Evolutionary conservation across 768 basidiomycete species (phyloP), one percentile per base, ranked within the genome.

Genomic region (Lactarius hengduanensis): DNA sequence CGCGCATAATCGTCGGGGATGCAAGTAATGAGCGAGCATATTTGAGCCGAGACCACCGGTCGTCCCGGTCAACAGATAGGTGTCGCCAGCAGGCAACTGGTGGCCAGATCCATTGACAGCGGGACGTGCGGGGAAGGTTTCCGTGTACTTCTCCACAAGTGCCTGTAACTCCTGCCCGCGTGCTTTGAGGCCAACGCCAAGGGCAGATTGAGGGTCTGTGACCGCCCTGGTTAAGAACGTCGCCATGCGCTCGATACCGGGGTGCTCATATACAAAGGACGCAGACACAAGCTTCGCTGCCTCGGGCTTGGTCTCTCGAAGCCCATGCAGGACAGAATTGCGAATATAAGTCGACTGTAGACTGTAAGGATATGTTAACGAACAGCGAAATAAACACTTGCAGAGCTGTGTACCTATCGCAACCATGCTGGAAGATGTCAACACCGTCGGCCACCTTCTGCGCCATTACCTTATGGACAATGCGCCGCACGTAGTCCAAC

Each of bases 401-500:
- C 8, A 11, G 28, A 63, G 7, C n/a, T 34, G 13, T 50, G 20
- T 55, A 79, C 78, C 79, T 80, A 63, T 81, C 79, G 58, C 79
- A 79, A 4, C 80, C 80, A 43, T 75, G 62, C 57, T 77, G 74
- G 67, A 81, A 80, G 32, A 82, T 61, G 61, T 81, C 79, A 22
- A 76, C 78, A 1, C 69, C 65, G 63, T 81, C 80, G 4, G 60
- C 57, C 15, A 78, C 57, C 1, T 61, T 43, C 3, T 53, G 56
- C 8, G 58, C 57, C 69, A 82, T 58, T 10, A 81, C 75, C n/a
- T 73, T 75, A 22, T 67, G 45, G n/a, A 82, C 76, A 13, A 76
- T 75, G 20, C 62, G 62, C 11, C 76, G 70, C 4, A 80, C 76
- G 64, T 78, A 81, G 0, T 69, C 70, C 2, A 72, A 55, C 7